phyloP scores from a whole-genome alignment of 73 alveolate genomes.

The Urostyla sp. region DNA sequence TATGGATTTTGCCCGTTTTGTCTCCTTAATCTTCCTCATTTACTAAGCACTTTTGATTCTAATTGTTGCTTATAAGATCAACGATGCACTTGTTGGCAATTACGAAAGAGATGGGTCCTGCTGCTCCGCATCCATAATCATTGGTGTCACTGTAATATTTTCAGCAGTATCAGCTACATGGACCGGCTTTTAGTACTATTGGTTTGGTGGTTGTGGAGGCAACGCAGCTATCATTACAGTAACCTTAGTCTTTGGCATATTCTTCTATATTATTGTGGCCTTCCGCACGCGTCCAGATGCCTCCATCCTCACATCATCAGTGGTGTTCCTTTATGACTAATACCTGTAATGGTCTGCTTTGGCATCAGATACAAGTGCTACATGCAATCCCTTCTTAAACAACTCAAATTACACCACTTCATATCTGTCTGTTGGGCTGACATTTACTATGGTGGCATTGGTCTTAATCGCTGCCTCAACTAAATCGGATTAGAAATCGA shows the following conservation, averaged over 20 bases:
- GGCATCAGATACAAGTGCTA: slow-evolving; percentile 56
- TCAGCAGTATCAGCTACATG: slow-evolving; percentile 13
- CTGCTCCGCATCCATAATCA: slow-evolving; percentile 45
- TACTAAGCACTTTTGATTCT: slow-evolving; percentile 67
- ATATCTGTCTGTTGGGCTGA: slow-evolving; percentile 56
- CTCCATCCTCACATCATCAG: slow-evolving; percentile 60
- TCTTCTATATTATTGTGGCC: slow-evolving; percentile 47
- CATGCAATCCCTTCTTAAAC: slow-evolving; percentile 50
- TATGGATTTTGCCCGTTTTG: slow-evolving; percentile 57
- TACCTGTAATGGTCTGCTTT: slow-evolving; percentile 68
- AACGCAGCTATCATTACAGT: slow-evolving; percentile 53
- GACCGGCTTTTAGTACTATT: slow-evolving; percentile 53
- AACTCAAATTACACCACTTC: slow-evolving; percentile 24
- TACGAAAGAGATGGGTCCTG: slow-evolving; percentile 58
- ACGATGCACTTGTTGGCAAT: slow-evolving; percentile 43
- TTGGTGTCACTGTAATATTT: slow-evolving; percentile 41
- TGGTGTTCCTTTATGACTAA: slow-evolving; percentile 35
- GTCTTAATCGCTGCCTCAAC: slow-evolving; percentile 24
- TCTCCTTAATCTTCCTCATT: slow-evolving; percentile 53
- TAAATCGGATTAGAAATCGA: slow-evolving; percentile 6
- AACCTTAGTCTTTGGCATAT: slow-evolving; percentile 38
- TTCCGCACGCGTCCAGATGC: slow-evolving; percentile 73
- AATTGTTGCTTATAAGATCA: slow-evolving; percentile 53
- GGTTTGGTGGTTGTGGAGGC: slow-evolving; percentile 67
- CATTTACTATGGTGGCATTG: slow-evolving; percentile 58